These are phyloP conservation scores for Parachlorella kessleri DNA, from an alignment of 139 green algal species.

Conservation along the genomic window DNA sequence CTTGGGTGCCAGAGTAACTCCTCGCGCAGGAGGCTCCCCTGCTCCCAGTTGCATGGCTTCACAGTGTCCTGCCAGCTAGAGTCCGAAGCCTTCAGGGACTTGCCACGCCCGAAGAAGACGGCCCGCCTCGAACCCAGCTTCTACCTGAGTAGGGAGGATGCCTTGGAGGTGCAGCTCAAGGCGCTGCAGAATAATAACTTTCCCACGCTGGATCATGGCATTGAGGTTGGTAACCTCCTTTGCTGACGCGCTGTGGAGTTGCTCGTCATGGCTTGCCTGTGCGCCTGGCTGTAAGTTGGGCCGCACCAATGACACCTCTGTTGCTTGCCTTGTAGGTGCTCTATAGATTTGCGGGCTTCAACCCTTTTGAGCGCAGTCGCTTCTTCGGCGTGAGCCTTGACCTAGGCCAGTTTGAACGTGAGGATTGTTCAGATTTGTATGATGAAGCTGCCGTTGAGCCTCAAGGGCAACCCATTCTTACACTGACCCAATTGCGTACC, in stretches of 20 bases:
- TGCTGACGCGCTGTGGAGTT: no score
- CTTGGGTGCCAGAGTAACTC: no score
- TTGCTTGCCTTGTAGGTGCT: no score
- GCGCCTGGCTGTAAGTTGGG: no score
- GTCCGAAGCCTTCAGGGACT: neutral
- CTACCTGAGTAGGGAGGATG: conserved; percentile 7
- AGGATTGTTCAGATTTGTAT: neutral
- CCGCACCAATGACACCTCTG: no score
- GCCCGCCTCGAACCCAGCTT: conserved; percentile 16
- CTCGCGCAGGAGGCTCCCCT: no score
- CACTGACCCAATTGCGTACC: no score
- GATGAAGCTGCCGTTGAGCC: no score
- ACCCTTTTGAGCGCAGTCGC: conserved; percentile 21
- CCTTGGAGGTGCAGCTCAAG: conserved; percentile 21
- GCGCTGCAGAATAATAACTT: conserved; percentile 42
- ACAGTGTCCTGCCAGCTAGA: neutral
- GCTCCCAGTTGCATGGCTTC: neutral
- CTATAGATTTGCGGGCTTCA: conserved; percentile 29
- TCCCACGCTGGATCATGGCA: conserved; percentile 29
- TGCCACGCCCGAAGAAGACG: conserved; percentile 2
- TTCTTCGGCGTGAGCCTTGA: conserved; percentile 41
- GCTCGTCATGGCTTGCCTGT: no score
- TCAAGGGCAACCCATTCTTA: no score
- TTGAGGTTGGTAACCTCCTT: no score
- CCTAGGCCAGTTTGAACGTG: conserved; percentile 13